Percentiles rank a stretch among this genome's conserved stretches.
Evolutionary conservation across 1,139 yeast genomes (phyloP).

Genomic region (Blastobotrys aristatus): DNA sequence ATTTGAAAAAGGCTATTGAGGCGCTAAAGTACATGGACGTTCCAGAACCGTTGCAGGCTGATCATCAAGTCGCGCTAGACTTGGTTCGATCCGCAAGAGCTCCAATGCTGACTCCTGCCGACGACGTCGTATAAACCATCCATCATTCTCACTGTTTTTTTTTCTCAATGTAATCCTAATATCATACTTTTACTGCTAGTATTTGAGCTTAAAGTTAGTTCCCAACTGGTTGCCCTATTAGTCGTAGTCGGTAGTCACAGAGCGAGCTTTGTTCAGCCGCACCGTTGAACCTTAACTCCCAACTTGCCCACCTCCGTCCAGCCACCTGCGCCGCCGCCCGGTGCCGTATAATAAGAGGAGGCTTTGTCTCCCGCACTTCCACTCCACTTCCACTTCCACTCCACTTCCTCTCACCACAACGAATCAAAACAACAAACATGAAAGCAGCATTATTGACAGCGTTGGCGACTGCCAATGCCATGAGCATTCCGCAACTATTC

Average conservation of each 20-base stretch:
- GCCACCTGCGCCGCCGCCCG: too few species aligned
- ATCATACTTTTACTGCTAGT: too few species aligned
- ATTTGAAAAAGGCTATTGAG: background rate
- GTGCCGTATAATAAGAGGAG: too few species aligned
- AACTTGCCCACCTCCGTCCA: too few species aligned
- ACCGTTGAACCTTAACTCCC: background rate
- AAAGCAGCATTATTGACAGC: background rate
- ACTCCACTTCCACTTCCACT: background rate
- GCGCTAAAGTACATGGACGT: background rate
- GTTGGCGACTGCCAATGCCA: constrained; percentile 9
- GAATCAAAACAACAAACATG: background rate
- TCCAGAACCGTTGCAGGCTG: background rate
- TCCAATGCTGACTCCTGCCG: background rate
- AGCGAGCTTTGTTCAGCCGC: background rate
- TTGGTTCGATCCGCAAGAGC: background rate
- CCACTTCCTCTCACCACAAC: background rate
- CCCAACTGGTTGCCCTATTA: too few species aligned
- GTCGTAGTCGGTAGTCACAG: too few species aligned
- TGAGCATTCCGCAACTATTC: background rate
- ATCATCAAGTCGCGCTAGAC: background rate
- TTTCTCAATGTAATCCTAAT: too few species aligned
- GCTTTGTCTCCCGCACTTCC: background rate
- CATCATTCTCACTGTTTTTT: too few species aligned
- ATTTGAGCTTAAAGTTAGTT: too few species aligned
- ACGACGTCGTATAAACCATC: too few species aligned